Conservation (phyloP, 2,329 filamentous ascomycete species). For the Monosporascus sp. region DNA sequence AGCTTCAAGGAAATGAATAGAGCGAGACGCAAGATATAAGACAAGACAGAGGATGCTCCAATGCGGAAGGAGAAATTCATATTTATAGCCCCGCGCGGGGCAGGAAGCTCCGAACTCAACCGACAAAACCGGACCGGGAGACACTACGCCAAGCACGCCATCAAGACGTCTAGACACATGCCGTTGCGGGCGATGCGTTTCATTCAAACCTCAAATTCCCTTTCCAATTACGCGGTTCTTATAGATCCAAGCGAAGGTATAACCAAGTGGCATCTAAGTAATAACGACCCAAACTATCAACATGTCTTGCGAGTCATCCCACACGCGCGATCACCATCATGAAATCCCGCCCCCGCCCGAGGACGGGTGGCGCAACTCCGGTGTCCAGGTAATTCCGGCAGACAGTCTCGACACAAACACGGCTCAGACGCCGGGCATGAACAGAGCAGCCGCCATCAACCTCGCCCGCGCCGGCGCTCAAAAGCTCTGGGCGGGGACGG, state of each 20-base stretch:
- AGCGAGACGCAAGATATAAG: no score
- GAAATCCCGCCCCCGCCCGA: slow-evolving; percentile 3
- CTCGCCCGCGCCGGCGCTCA: slow-evolving; percentile 36
- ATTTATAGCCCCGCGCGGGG: neutral
- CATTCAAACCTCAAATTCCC: neutral
- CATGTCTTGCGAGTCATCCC: slow-evolving; percentile 1
- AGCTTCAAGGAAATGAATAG: no score
- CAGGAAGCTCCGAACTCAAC: neutral
- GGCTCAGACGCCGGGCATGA: slow-evolving; percentile 37
- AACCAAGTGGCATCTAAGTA: no score
- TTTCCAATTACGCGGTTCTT: neutral
- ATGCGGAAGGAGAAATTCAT: neutral
- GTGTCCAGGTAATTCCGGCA: slow-evolving; percentile 36
- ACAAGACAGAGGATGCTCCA: no score
- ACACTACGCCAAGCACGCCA: neutral
- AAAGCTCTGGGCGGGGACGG: slow-evolving; percentile 40
- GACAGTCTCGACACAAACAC: slow-evolving; percentile 35
- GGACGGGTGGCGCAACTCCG: slow-evolving; percentile 28
- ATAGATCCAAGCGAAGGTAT: neutral
- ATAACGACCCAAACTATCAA: neutral
- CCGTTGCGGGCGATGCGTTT: neutral
- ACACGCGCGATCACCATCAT: neutral
- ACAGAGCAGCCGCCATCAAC: slow-evolving; percentile 37
- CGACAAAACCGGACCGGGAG: neutral
- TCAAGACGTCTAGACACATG: neutral